Evolutionary conservation across 768 basidiomycete species (phyloP).

Genomic region (Paxillus rubicundulus): DNA sequence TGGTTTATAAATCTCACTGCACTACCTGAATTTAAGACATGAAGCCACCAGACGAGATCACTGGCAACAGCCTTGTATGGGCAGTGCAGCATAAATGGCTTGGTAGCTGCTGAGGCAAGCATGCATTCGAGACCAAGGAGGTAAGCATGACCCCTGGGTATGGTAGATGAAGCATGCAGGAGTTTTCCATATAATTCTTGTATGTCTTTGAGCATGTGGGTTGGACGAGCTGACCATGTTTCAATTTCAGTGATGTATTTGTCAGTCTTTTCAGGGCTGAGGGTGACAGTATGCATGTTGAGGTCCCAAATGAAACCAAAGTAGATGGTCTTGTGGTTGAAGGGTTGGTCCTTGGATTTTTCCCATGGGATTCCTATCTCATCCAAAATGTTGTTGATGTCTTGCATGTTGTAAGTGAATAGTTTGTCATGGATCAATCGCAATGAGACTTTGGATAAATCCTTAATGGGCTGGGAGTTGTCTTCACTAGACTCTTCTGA

Average conservation of each 20-base stretch:
- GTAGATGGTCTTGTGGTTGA: neutral
- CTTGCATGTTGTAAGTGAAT: neutral
- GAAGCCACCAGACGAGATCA: slow-evolving; percentile 38
- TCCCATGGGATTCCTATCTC: slow-evolving; percentile 6
- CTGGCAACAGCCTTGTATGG: slow-evolving; percentile 1
- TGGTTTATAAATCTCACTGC: too few relatives aligned
- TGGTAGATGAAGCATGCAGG: slow-evolving; percentile 31
- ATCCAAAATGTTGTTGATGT: neutral
- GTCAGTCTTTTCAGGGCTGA: too few relatives aligned
- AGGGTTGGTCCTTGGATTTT: slow-evolving; percentile 3
- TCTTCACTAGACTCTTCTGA: slow-evolving; percentile 2
- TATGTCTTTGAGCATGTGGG: slow-evolving; percentile 34
- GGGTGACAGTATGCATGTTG: too few relatives aligned
- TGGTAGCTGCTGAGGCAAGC: slow-evolving; percentile 23
- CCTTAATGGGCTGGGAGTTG: neutral
- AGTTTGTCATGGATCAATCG: neutral
- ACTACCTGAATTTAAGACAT: accelerated
- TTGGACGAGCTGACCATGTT: too few relatives aligned
- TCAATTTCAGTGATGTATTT: too few relatives aligned
- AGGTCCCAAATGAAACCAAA: slow-evolving; percentile 39
- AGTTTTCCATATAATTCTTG: slow-evolving; percentile 41
- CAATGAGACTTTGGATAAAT: neutral
- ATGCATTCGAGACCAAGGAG: slow-evolving; percentile 41
- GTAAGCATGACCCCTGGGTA: slow-evolving; percentile 35
- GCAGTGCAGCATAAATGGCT: slow-evolving; percentile 31